phyloP scores from a whole-genome alignment of 108 stramenopile genomes.

The Phaeodactylum tricornutum region DNA sequence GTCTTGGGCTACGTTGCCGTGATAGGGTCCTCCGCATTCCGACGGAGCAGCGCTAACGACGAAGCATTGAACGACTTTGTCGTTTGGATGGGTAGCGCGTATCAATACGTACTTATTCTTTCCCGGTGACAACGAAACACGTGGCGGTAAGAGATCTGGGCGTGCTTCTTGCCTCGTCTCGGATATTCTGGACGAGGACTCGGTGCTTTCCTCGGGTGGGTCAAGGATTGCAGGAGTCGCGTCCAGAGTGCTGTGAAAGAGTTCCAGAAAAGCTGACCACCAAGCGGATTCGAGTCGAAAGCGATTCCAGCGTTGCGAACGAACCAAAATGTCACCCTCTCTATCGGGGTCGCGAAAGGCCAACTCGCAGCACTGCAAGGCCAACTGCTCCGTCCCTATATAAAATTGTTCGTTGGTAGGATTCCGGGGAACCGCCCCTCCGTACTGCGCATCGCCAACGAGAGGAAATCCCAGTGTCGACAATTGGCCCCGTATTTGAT shows the following conservation, averaged over 20 bases:
- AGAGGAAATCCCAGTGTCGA: conserved; percentile 60
- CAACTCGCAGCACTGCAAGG: conserved; percentile 60
- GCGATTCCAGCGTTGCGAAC: conserved; percentile 39
- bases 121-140: conserved; percentile 43
- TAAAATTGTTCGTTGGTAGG: neutral
- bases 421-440: conserved; percentile 48
- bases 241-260: conserved; percentile 18
- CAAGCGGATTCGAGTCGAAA: conserved; percentile 42
- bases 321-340: conserved; percentile 6
- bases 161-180: neutral
- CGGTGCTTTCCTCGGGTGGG: neutral
- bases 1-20: conserved; percentile 59
- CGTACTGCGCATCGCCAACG: conserved; percentile 74
- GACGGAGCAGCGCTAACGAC: conserved; percentile 52
- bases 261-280: conserved; percentile 48
- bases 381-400: conserved; percentile 17
- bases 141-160: conserved; percentile 27
- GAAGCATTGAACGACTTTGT: conserved; percentile 24
- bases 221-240: too few species aligned
- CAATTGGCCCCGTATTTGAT: conserved; percentile 86
- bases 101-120: conserved; percentile 59
- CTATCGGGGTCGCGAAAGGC: conserved; percentile 42
- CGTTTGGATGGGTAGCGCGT: conserved; percentile 7
- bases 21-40: conserved; percentile 68
- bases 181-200: neutral